Evolutionary conservation across 78 protist species (phyloP), one percentile per base, ranked within the genome.

Genomic region (Dictyostelium brefeldianum): DNA sequence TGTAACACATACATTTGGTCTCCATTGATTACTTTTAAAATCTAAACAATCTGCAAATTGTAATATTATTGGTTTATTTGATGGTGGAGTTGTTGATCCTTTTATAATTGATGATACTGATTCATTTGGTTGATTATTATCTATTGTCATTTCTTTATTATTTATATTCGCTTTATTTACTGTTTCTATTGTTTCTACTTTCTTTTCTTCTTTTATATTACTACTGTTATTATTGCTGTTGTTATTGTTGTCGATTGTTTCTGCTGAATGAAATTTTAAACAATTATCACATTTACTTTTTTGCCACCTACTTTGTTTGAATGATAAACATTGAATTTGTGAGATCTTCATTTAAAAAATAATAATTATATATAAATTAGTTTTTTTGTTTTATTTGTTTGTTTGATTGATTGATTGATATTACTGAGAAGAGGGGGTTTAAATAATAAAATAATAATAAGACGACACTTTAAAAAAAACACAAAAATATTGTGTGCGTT

Each of bases 1-100:
- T 20, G 46, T 15, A 9, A 48, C 36, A 78, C 93, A 87, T 47
- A 87, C 48, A 31, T 20, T 47, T 8, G 93, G 93, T 65, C 79
- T 75, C 93, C 93, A 87, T 36, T 67, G 83, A 77, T 87, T 78
- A 59, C 31, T 20, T 87, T 70, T 70, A 65, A 77, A 87, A 4
- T 78, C 79, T 22, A 7, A 57, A 77, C 83, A 77, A 29, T 54
- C 69, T 17, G 79, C 46, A 11, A 73, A 36, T 43, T 36, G 43
- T 36, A 73, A n/a, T 5, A 31, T 15, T 10, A 46, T 27, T 41
- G 79, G n/a, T 46, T 36, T 73, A 46, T 46, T 73, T 36, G 79
- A n/a, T 69, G 27, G 3, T 71, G 47, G 5, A 20, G 10, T 71
- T 59, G 27, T 10, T 22, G 27, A 18, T 22, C 8, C 18, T 59